Percentiles rank a stretch among this genome's conserved stretches.
phyloP scores from a whole-genome alignment of 1,139 yeast species.

The Saccharomycopsis hybrid region DNA sequence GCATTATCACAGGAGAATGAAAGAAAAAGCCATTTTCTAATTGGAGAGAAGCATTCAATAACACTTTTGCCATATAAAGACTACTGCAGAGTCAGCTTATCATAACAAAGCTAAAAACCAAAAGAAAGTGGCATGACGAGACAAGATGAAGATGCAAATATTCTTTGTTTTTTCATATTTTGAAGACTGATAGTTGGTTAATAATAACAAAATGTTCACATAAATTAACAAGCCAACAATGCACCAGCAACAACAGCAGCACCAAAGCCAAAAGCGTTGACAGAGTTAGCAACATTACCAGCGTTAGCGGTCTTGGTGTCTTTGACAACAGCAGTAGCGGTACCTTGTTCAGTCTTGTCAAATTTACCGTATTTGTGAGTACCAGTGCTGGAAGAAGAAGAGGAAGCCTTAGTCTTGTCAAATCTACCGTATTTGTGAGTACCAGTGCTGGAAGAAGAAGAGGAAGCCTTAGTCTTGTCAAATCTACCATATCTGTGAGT shows the following conservation, averaged over 20 bases:
- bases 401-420: constrained; percentile 39
- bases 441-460: constrained; percentile 32
- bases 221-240: constrained; percentile 24
- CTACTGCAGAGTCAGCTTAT: too few relatives aligned
- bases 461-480: constrained; percentile 39
- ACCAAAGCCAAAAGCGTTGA: constrained; percentile 29
- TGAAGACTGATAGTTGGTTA: too few relatives aligned
- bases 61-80: too few relatives aligned
- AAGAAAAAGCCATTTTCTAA: too few relatives aligned
- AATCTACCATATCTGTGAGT: constrained; percentile 46
- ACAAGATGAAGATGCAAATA: too few relatives aligned
- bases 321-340: constrained; percentile 41
- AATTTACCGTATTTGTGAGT: constrained; percentile 38
- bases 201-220: too few relatives aligned
- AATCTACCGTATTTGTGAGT: constrained; percentile 46
- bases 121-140: too few relatives aligned
- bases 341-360: constrained; percentile 36
- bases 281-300: constrained; percentile 21
- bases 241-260: constrained; percentile 35
- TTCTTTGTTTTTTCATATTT: too few relatives aligned
- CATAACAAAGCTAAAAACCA: too few relatives aligned
- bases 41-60: too few relatives aligned
- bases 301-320: constrained; percentile 34
- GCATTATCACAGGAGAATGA: too few relatives aligned
- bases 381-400: constrained; percentile 33